These are phyloP conservation scores for Actinomucor elegans DNA, from an alignment of 371 early-diverging fungal species.

Conservation along the genomic window DNA sequence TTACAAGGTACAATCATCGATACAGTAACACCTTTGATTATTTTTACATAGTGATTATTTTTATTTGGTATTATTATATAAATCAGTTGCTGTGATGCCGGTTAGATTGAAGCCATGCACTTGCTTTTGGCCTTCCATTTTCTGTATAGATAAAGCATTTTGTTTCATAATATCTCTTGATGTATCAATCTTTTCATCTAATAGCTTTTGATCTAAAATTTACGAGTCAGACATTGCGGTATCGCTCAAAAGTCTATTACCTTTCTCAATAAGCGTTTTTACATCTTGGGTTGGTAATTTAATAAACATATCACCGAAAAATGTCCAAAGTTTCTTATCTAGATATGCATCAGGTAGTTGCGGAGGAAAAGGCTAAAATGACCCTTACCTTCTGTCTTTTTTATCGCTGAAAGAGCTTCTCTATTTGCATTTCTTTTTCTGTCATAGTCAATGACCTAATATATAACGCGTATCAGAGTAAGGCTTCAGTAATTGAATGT, in stretches of 20 bases:
- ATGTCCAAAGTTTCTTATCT: slow-evolving; percentile 68
- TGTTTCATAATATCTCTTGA: slow-evolving; percentile 45
- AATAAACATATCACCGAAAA: slow-evolving; percentile 67
- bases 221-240: not conserved
- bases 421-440: slow-evolving; percentile 58
- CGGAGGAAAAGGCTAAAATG: not conserved
- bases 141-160: slow-evolving; percentile 43
- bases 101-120: slow-evolving; percentile 45
- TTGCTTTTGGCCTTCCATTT: slow-evolving; percentile 47
- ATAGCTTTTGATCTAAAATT: slow-evolving; percentile 37
- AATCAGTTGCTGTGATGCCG: slow-evolving; percentile 38
- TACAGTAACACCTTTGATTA: slow-evolving; percentile 57
- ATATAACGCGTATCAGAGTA: not conserved
- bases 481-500: not conserved
- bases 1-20: slow-evolving; percentile 54
- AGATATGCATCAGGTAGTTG: not conserved
- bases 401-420: slow-evolving; percentile 56
- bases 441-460: slow-evolving; percentile 64
- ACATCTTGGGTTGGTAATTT: slow-evolving; percentile 46
- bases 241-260: slow-evolving; percentile 11
- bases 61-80: slow-evolving; percentile 25
- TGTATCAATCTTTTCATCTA: slow-evolving; percentile 44
- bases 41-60: slow-evolving; percentile 46
- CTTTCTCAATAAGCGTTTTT: slow-evolving; percentile 43
- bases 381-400: slow-evolving; percentile 24